Conservation (phyloP, 768 basidiomycete species). For the Rossbeevera mucosa region DNA sequence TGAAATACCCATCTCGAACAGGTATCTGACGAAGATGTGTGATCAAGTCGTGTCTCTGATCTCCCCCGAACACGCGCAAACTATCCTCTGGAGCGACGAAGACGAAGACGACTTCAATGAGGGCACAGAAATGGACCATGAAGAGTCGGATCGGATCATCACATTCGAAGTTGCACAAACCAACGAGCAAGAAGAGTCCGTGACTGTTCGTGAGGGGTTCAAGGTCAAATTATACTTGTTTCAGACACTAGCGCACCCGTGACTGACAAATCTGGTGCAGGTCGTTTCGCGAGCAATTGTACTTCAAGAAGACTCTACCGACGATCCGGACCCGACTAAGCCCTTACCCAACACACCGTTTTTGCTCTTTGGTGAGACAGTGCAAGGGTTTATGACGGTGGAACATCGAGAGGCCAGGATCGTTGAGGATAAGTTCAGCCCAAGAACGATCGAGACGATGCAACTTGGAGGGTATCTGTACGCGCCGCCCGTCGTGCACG, state of each 20-base stretch:
- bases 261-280: slow-evolving; percentile 1
- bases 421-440: background rate
- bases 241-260: background rate
- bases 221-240: slow-evolving; percentile 28
- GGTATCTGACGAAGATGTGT: slow-evolving; percentile 56
- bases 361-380: slow-evolving; percentile 38
- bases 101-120: slow-evolving; percentile 24
- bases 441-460: background rate
- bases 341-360: slow-evolving; percentile 17
- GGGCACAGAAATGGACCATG: slow-evolving; percentile 31
- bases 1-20: slow-evolving; percentile 12
- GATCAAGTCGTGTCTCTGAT: slow-evolving; percentile 53
- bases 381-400: slow-evolving; percentile 38
- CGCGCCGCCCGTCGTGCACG: background rate
- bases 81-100: slow-evolving; percentile 43
- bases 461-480: slow-evolving; percentile 22
- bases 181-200: slow-evolving; percentile 51
- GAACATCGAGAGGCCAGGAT: slow-evolving; percentile 17
- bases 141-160: slow-evolving; percentile 45
- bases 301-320: slow-evolving; percentile 4
- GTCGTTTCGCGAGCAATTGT: slow-evolving; percentile 11
- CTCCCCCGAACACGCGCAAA: slow-evolving; percentile 42
- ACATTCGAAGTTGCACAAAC: slow-evolving; percentile 53
- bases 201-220: slow-evolving; percentile 41
- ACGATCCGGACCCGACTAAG: slow-evolving; percentile 5